Evolutionary conservation across 169 alveolate species (phyloP).

Genomic region (Hepatocystis sp.): DNA sequence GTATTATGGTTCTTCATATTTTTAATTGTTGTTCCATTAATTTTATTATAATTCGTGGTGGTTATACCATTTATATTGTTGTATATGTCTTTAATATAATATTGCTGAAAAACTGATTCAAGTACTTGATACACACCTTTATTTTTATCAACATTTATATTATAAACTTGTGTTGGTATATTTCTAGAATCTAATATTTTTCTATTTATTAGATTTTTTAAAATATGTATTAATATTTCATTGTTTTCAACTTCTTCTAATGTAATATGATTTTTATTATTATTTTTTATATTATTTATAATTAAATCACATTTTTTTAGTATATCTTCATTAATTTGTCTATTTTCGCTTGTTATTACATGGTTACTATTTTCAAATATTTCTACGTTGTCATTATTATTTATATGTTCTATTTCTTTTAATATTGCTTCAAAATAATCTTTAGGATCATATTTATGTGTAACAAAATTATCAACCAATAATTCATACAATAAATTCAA

Average conservation of each 20-base stretch:
- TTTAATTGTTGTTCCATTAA: no score
- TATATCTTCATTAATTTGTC: neutral
- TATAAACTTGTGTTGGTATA: slow-evolving; percentile 46
- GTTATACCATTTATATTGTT: neutral
- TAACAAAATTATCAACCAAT: slow-evolving; percentile 1
- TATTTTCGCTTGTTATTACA: no score
- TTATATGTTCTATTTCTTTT: no score
- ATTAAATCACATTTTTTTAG: slow-evolving; percentile 1
- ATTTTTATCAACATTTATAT: slow-evolving; percentile 54
- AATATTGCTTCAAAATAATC: no score
- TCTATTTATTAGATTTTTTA: slow-evolving; percentile 36
- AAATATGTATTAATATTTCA: slow-evolving; percentile 5
- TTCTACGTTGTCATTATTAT: no score
- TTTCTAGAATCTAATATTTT: slow-evolving; percentile 20
- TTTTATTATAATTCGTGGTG: no score
- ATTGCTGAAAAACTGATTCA: slow-evolving; percentile 27
- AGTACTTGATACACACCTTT: slow-evolving; percentile 62
- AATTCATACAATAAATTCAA: slow-evolving; percentile 10
- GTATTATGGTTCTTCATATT: no score
- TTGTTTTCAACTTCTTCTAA: slow-evolving; percentile 44
- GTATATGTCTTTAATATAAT: neutral
- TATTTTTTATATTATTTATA: slow-evolving; percentile 23
- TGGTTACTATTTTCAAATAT: no score
- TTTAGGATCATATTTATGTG: no score
- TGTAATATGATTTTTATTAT: slow-evolving; percentile 17